phyloP scores from a whole-genome alignment of 805 yeast species.

The Metschnikowia rubicola region DNA sequence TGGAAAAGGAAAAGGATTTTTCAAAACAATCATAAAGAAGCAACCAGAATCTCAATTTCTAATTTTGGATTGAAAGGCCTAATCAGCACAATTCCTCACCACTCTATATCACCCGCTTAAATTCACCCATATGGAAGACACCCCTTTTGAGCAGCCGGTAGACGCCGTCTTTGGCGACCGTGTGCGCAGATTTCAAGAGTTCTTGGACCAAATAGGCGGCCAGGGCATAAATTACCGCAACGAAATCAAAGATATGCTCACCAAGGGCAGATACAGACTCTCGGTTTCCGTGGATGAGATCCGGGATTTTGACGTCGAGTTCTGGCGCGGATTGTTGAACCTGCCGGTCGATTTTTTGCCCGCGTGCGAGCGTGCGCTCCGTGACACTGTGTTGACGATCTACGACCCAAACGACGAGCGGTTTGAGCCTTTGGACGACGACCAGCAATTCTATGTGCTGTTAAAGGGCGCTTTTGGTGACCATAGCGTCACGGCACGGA shows the following conservation, averaged over 20 bases:
- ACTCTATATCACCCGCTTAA: background rate
- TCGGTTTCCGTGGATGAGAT: slow-evolving; percentile 80
- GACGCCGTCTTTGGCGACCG: slow-evolving; percentile 70
- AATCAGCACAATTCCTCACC: background rate
- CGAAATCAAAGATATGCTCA: slow-evolving; percentile 69
- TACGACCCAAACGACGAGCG: slow-evolving; percentile 60
- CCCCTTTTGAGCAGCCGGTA: slow-evolving; percentile 31
- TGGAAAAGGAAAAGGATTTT: background rate
- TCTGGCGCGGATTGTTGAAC: slow-evolving; percentile 73
- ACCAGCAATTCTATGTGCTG: slow-evolving; percentile 67
- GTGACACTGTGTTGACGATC: slow-evolving; percentile 72
- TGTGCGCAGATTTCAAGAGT: slow-evolving; percentile 84
- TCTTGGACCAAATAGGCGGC: slow-evolving; percentile 55
- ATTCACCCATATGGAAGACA: slow-evolving; percentile 20
- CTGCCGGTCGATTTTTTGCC: slow-evolving; percentile 85
- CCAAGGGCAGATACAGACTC: slow-evolving; percentile 62
- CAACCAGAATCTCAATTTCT: no score
- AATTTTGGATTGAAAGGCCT: no score
- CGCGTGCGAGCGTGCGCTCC: slow-evolving; percentile 81
- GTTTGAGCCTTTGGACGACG: slow-evolving; percentile 50
- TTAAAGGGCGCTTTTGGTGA: slow-evolving; percentile 91
- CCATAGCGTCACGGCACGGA: slow-evolving; percentile 82
- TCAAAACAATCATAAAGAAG: no score
- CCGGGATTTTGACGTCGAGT: slow-evolving; percentile 73
- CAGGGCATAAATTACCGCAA: slow-evolving; percentile 62